Evolutionary conservation across 768 basidiomycete species (phyloP).

Genomic region (Leccinum broughii): DNA sequence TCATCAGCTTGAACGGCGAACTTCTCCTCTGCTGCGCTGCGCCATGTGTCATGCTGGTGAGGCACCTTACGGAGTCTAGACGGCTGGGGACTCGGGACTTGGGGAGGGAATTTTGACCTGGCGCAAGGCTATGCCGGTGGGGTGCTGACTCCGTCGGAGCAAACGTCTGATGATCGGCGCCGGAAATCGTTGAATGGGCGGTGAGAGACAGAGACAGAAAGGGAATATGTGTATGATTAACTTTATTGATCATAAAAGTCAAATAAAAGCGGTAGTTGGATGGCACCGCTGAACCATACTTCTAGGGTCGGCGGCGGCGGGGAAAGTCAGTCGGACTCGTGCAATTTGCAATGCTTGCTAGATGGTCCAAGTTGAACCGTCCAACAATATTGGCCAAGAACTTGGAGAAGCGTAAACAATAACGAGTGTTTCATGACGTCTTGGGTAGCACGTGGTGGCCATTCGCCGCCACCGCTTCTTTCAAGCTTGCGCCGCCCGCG

Average conservation of each 20-base stretch:
- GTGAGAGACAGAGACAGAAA: neutral
- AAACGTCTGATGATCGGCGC: neutral
- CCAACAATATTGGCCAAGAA: no score
- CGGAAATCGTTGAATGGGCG: constrained; percentile 1
- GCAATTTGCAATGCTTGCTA: neutral
- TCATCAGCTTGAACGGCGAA: neutral
- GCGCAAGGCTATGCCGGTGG: neutral
- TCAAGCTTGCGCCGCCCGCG: neutral
- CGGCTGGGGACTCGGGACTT: neutral
- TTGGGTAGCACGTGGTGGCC: neutral
- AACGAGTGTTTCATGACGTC: neutral
- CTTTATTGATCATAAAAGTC: neutral
- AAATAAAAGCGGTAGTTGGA: neutral
- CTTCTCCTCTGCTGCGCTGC: no score
- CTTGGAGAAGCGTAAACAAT: no score
- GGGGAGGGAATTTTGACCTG: neutral
- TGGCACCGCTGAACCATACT: neutral
- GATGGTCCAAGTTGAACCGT: neutral
- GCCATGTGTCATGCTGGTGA: neutral
- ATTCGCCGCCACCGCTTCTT: neutral
- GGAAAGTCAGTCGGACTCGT: neutral
- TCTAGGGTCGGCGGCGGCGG: neutral
- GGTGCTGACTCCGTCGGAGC: neutral
- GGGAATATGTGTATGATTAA: neutral
- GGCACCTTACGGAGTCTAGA: neutral